Percentiles rank a stretch among this genome's conserved stretches.
Conservation (phyloP, 2,329 filamentous ascomycete genomes). For the Calycina herbarum region DNA sequence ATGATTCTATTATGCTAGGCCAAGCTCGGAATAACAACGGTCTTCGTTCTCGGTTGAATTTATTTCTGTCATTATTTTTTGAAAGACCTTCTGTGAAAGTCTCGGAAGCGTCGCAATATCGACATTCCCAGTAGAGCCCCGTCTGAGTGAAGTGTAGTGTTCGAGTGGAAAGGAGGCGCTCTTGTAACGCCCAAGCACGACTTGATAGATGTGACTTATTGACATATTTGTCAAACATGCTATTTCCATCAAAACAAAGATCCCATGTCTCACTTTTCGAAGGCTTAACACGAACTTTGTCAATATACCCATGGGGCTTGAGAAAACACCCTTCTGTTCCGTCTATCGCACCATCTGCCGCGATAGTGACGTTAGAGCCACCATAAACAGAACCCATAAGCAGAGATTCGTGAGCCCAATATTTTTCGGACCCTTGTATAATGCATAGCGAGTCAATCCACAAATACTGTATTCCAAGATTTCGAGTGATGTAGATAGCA, state of each 20-base stretch:
- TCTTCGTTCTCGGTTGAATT: not conserved
- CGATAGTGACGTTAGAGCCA: conserved; percentile 19
- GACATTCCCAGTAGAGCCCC: conserved; percentile 17
- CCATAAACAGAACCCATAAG: conserved; percentile 19
- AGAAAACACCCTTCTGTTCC: conserved; percentile 14
- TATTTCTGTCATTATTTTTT: not conserved
- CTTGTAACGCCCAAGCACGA: conserved; percentile 21
- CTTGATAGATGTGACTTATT: conserved; percentile 1
- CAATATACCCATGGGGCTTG: not conserved
- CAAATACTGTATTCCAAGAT: conserved; percentile 26
- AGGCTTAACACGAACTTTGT: not conserved
- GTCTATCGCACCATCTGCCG: conserved; percentile 15
- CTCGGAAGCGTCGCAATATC: not conserved
- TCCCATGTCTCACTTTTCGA: not conserved
- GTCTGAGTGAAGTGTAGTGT: conserved; percentile 15
- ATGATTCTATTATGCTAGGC: conserved; percentile 7
- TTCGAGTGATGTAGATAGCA: conserved; percentile 25
- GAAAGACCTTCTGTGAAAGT: conserved; percentile 6
- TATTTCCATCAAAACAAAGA: not conserved
- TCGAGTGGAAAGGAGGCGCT: conserved; percentile 17
- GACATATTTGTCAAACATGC: not conserved
- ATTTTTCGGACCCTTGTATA: conserved; percentile 26
- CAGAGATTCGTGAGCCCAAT: conserved; percentile 24
- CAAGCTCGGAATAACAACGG: conserved; percentile 4
- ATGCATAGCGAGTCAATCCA: conserved; percentile 29